Conservation (phyloP, 805 yeast species). For the Nakazawaea holstii region DNA sequence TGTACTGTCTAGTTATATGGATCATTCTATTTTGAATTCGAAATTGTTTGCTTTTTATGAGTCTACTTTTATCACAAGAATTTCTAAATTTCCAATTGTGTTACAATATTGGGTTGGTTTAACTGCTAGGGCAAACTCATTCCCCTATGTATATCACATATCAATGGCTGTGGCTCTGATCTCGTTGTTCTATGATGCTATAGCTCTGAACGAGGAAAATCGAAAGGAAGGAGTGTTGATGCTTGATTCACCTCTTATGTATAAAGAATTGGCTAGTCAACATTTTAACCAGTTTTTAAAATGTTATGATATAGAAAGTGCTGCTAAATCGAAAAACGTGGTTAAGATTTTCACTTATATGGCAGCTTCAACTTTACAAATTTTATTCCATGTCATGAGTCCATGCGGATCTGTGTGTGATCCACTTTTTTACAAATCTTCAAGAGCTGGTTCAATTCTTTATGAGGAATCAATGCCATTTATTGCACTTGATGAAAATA, state of each 20-base stretch:
- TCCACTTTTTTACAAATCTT: not conserved
- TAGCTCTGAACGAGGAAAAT: not conserved
- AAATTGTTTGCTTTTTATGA: not conserved
- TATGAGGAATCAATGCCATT: not conserved
- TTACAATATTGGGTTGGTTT: not conserved
- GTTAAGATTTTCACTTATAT: not conserved
- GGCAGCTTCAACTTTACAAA: not conserved
- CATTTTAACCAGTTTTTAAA: constrained; percentile 1
- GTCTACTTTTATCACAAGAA: not conserved
- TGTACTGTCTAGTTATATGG: not conserved
- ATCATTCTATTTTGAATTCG: not conserved
- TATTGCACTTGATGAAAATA: not conserved
- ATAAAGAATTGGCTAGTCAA: not conserved
- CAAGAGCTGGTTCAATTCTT: not conserved
- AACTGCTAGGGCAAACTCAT: not conserved
- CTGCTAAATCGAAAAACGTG: not conserved
- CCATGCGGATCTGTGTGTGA: not conserved
- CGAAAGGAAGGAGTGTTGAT: not conserved
- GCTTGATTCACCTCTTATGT: not conserved
- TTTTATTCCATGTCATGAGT: not conserved
- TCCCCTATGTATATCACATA: constrained; percentile 1
- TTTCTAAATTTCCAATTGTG: not conserved
- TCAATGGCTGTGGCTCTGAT: not conserved
- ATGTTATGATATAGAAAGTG: not conserved
- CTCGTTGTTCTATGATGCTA: not conserved